Evolutionary conservation across 768 basidiomycete species (phyloP).

Genomic region (Leccinum disarticulatum): DNA sequence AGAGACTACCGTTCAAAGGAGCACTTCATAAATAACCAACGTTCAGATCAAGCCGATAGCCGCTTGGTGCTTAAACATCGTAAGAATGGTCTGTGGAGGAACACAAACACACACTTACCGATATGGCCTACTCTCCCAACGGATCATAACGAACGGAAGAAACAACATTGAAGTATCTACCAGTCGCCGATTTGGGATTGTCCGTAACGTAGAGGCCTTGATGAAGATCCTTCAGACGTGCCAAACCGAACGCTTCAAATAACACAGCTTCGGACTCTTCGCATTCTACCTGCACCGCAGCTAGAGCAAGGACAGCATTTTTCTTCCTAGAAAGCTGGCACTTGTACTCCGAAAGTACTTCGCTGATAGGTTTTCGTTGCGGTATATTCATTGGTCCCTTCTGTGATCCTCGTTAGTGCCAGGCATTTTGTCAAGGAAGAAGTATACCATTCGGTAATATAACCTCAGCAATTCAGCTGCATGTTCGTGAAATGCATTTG

Average conservation of each 20-base stretch:
- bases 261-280: neutral
- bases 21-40: too few relatives aligned
- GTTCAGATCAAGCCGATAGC: neutral
- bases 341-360: neutral
- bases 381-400: neutral
- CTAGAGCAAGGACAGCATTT: neutral
- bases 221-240: neutral
- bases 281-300: neutral
- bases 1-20: too few relatives aligned
- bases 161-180: neutral
- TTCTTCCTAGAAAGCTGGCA: neutral
- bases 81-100: neutral
- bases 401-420: neutral
- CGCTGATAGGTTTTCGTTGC: neutral
- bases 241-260: neutral
- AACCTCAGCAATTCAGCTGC: neutral
- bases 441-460: neutral
- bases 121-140: neutral
- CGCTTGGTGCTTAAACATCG: neutral
- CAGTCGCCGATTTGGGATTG: neutral
- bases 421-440: neutral
- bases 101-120: neutral
- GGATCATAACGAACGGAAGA: neutral
- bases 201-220: neutral
- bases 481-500: neutral